Evolutionary conservation across 106 monocot species (phyloP).

Genomic region (Acanthochlamys bracteata): DNA sequence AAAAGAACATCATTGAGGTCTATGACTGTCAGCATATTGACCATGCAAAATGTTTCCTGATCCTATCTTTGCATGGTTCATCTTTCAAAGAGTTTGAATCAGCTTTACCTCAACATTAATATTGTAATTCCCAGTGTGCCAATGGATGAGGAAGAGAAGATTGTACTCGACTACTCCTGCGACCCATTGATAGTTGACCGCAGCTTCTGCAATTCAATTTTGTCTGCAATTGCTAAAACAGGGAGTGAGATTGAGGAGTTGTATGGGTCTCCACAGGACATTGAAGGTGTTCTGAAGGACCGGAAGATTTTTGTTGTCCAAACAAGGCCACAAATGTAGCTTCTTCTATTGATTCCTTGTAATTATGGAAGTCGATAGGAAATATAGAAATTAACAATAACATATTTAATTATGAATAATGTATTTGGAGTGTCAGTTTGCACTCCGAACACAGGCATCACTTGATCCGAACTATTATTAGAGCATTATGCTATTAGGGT

Average conservation of each 20-base stretch:
- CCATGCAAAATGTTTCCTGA: not conserved
- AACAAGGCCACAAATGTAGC: conserved; percentile 93
- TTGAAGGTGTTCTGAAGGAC: conserved; percentile 90
- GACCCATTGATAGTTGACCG: conserved; percentile 61
- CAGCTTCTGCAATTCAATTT: conserved; percentile 47
- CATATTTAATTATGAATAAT: too few species aligned
- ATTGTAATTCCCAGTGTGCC: conserved; percentile 46
- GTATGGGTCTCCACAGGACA: conserved; percentile 82
- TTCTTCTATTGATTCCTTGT: not conserved
- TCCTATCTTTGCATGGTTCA: not conserved
- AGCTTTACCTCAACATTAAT: not conserved
- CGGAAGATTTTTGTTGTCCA: conserved; percentile 92
- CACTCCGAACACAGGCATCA: too few species aligned
- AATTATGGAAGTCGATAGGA: too few species aligned
- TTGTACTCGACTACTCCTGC: conserved; percentile 72
- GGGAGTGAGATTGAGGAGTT: conserved; percentile 73
- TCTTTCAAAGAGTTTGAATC: not conserved
- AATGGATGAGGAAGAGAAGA: conserved; percentile 81
- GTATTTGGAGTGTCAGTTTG: too few species aligned
- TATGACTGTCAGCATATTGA: too few species aligned
- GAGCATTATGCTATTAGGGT: too few species aligned
- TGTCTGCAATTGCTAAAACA: conserved; percentile 59
- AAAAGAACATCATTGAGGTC: too few species aligned
- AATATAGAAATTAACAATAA: too few species aligned
- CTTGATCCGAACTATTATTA: too few species aligned